Percentiles rank a stretch among this genome's conserved stretches.
These are phyloP conservation scores for Hortiboletus rubellus DNA, from an alignment of 1,284 basidiomycete species.

Conservation along the genomic window DNA sequence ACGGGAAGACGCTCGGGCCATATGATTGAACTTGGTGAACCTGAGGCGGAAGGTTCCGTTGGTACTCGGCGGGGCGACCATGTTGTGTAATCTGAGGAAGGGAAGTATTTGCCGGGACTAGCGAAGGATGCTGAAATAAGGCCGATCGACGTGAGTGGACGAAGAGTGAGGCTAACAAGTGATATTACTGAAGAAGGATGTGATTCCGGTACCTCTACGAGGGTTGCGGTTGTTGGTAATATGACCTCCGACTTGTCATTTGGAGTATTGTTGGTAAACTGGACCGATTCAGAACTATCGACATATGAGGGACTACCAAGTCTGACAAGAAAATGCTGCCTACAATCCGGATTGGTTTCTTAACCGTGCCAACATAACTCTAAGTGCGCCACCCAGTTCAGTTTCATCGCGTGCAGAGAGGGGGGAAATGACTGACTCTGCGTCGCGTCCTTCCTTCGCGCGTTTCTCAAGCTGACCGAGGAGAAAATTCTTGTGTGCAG, in stretches of 20 bases:
- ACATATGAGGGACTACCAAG: constrained; percentile 2
- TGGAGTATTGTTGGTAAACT: constrained; percentile 12
- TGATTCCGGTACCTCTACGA: constrained; percentile 31
- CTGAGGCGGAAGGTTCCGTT: constrained; percentile 3
- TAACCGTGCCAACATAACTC: constrained; percentile 22
- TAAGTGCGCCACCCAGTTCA: constrained; percentile 6
- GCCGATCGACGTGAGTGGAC: constrained; percentile 5
- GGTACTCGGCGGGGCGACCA: background rate
- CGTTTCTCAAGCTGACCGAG: constrained; percentile 30
- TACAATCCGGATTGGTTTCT: constrained; percentile 19
- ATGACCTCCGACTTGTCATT: constrained; percentile 18
- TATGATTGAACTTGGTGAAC: constrained; percentile 11
- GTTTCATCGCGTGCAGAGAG: background rate
- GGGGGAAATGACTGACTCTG: constrained; percentile 34
- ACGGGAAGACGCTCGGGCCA: background rate
- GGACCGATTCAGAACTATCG: constrained; percentile 16
- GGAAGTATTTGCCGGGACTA: background rate
- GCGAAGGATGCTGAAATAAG: constrained; percentile 13
- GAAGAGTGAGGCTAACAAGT: background rate
- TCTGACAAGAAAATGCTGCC: constrained; percentile 7
- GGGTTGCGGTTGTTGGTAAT: constrained; percentile 33
- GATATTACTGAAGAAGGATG: constrained; percentile 19
- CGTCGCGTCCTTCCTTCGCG: constrained; percentile 32
- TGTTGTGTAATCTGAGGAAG: constrained; percentile 13
- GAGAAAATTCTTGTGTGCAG: constrained; percentile 32